A percentile compares a stretch with the other conserved stretches of the same genome.
These are phyloP conservation scores for Tetrahymena borealis DNA, from an alignment of 73 alveolate species.

Conservation along the genomic window DNA sequence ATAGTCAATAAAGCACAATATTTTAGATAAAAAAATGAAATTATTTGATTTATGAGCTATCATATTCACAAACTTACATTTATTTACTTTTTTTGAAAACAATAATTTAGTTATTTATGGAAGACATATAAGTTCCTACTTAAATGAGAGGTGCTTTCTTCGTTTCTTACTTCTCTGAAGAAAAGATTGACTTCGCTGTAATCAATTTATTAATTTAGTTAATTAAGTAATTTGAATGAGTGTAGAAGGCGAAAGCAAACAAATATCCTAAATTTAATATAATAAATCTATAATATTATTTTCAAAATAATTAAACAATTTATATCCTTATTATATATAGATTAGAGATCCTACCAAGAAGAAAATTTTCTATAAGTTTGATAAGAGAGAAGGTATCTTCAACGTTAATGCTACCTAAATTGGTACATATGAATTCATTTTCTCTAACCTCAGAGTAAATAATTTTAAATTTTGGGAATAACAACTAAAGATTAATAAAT, in stretches of 20 bases:
- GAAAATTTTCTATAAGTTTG: not conserved
- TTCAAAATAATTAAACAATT: no score
- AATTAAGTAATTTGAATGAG: not conserved
- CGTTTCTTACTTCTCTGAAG: conserved; percentile 9
- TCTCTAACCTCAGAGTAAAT: conserved; percentile 21
- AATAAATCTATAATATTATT: no score
- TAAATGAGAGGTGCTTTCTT: conserved; percentile 40
- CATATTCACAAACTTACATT: no score
- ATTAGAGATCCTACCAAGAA: conserved; percentile 25
- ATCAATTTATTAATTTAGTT: not conserved
- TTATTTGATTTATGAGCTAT: not conserved
- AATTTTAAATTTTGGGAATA: not conserved
- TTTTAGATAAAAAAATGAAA: not conserved
- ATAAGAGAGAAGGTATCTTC: conserved; percentile 27
- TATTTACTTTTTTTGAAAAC: not conserved
- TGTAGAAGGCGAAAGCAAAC: no score
- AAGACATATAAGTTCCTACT: conserved; percentile 23
- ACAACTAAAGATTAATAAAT: not conserved
- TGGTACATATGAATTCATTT: conserved; percentile 31
- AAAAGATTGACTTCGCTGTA: conserved; percentile 25
- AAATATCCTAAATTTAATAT: no score
- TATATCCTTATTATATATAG: not conserved
- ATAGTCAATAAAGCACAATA: not conserved
- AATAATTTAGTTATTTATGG: conserved; percentile 5
- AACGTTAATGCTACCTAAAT: conserved; percentile 15